These are phyloP conservation scores for Calvatia gigantea DNA, from an alignment of 768 basidiomycete species.

Conservation along the genomic window DNA sequence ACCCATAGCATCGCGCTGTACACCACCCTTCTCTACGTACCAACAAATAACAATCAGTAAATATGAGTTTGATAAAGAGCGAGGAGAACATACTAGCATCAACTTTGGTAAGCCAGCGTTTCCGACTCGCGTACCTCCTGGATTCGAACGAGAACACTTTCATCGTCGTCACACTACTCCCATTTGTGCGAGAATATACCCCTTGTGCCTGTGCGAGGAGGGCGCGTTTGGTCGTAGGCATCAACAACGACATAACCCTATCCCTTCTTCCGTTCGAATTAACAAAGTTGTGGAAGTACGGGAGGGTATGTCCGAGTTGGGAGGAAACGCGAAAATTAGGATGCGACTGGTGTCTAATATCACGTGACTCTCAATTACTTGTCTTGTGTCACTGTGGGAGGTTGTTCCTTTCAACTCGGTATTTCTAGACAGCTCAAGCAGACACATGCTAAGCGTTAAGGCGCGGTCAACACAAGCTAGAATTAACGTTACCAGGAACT, in stretches of 20 bases:
- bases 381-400: no score
- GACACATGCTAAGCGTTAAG: no score
- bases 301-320: background rate
- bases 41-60: background rate
- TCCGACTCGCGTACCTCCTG: constrained; percentile 1
- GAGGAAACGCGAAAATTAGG: constrained; percentile 1
- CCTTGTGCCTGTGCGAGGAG: background rate
- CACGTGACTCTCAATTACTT: no score
- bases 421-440: no score
- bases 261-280: background rate
- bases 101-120: background rate
- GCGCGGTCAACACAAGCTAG: no score
- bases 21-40: background rate
- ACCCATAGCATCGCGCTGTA: constrained; percentile 4
- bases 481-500: no score
- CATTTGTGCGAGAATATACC: background rate
- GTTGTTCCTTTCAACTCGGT: no score
- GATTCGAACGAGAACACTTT: background rate
- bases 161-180: background rate
- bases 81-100: background rate
- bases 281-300: no score
- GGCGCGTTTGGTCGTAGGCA: background rate
- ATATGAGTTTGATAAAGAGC: background rate
- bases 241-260: background rate
- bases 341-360: no score